Conservation (phyloP, 2,329 filamentous ascomycete species). For the Ascochyta clinopodiicola region DNA sequence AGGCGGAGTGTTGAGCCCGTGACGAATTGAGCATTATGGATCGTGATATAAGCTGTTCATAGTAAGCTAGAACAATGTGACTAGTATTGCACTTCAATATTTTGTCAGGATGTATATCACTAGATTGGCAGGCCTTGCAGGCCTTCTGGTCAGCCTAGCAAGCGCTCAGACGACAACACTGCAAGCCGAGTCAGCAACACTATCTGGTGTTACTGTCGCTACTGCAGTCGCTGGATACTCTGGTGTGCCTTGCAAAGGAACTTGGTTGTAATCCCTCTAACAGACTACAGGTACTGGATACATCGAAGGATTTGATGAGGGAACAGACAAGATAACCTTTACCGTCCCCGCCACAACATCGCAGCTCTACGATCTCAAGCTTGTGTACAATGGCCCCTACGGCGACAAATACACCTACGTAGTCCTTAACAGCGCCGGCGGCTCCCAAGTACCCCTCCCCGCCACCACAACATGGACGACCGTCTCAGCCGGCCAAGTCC, state of each 20-base stretch:
- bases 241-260: slow-evolving; percentile 26
- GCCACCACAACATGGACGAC: slow-evolving; percentile 50
- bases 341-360: slow-evolving; percentile 44
- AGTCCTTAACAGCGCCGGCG: slow-evolving; percentile 53
- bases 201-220: slow-evolving; percentile 52
- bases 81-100: background rate
- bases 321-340: slow-evolving; percentile 55
- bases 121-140: slow-evolving; percentile 2
- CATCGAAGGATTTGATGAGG: slow-evolving; percentile 55
- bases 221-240: slow-evolving; percentile 51
- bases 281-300: slow-evolving; percentile 53
- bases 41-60: slow-evolving; percentile 1
- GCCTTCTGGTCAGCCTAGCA: slow-evolving; percentile 10
- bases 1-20: slow-evolving; percentile 3
- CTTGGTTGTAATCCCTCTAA: background rate
- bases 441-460: slow-evolving; percentile 52
- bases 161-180: slow-evolving; percentile 29
- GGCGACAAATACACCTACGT: slow-evolving; percentile 56
- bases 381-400: slow-evolving; percentile 56
- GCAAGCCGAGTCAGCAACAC: slow-evolving; percentile 53
- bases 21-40: background rate
- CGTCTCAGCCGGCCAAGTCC: slow-evolving; percentile 53
- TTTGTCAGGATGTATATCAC: background rate
- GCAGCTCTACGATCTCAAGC: slow-evolving; percentile 54
- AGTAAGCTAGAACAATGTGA: background rate